Evolutionary conservation across 2,329 filamentous ascomycete genomes (phyloP), one percentile per base, ranked within the genome.

Genomic region (Neonectria hederae): DNA sequence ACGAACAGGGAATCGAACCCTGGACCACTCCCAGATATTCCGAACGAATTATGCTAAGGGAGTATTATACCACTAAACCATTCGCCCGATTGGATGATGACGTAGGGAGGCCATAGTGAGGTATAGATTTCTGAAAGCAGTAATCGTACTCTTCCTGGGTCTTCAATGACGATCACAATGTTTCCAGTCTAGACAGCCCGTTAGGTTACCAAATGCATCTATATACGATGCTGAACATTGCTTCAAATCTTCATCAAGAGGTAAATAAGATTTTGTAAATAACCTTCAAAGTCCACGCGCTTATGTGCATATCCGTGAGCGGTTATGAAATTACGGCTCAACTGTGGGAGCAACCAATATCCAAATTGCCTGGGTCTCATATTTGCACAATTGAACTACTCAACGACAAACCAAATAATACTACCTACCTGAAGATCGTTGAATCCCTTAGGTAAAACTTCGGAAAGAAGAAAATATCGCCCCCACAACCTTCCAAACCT

Each of bases 21-120:
- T 74, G 72, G 72, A 74, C 72, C 72, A 74, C 72, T 74, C 72
- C 72, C 72, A 74, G 26, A 57, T 66, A 54, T 53, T 51, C 54
- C 45, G 13, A 52, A 52, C 59, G 63, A n/a, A n/a, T n/a, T n/a
- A n/a, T 74, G 72, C 72, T 74, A 74, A 74, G 72, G 72, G 72
- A 74, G 72, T 74, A 74, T 74, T 74, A 74, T 74, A 74, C 72
- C 72, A 74, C 72, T 74, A 74, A 74, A 74, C 72, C 72, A 74
- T 74, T 73, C 72, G 72, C 72, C 72, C 72, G 53, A 59, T 57
- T 66, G 45, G 52, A 69, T 71, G 35, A 2, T 17, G 2, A 3
- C 2, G 0, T 0, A 0, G 10, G 8, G 4, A 0, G 0, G 0
- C 10, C n/a, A 21, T 52, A 62, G 59, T 19, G 11, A 57, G 45